These are phyloP conservation scores for Saccharomycopsis amapae DNA, from an alignment of 805 yeast species.

Conservation along the genomic window DNA sequence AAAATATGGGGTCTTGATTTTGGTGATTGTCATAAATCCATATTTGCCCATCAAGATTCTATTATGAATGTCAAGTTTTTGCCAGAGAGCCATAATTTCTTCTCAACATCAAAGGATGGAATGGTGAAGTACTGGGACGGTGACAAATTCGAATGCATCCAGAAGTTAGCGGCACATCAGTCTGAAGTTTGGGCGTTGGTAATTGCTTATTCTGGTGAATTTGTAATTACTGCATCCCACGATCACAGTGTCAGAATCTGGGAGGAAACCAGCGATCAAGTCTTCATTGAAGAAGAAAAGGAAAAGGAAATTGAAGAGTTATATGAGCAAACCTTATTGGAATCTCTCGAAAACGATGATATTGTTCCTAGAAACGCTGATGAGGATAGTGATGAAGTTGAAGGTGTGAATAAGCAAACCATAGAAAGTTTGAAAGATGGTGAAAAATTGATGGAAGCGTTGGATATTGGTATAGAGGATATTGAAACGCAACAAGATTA, in stretches of 20 bases:
- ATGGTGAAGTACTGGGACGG: constrained; percentile 97
- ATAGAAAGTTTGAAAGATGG: constrained; percentile 91
- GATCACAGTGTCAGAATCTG: constrained; percentile 92
- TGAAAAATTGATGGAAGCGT: constrained; percentile 84
- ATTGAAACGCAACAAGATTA: constrained; percentile 50
- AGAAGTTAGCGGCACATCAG: constrained; percentile 79
- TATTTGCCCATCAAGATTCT: constrained; percentile 95
- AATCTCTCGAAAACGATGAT: constrained; percentile 57
- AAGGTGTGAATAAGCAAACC: constrained; percentile 72
- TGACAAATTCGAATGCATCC: constrained; percentile 89
- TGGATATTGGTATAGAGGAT: constrained; percentile 75
- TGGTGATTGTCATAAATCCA: constrained; percentile 96
- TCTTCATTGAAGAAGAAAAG: constrained; percentile 93
- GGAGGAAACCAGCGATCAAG: constrained; percentile 89
- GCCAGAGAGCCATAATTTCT: constrained; percentile 82
- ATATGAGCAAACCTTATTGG: constrained; percentile 74
- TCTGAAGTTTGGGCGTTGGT: constrained; percentile 91
- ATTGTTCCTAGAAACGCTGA: constrained; percentile 34
- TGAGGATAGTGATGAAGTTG: constrained; percentile 44
- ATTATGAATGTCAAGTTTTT: constrained; percentile 83
- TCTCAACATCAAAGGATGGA: constrained; percentile 86
- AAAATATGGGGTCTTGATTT: constrained; percentile 98
- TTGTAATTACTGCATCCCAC: constrained; percentile 78
- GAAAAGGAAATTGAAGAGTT: constrained; percentile 92
- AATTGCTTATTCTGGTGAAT: constrained; percentile 63